Conservation (phyloP, 768 basidiomycete species). For the Krasilnikovozyma curviuscula region DNA sequence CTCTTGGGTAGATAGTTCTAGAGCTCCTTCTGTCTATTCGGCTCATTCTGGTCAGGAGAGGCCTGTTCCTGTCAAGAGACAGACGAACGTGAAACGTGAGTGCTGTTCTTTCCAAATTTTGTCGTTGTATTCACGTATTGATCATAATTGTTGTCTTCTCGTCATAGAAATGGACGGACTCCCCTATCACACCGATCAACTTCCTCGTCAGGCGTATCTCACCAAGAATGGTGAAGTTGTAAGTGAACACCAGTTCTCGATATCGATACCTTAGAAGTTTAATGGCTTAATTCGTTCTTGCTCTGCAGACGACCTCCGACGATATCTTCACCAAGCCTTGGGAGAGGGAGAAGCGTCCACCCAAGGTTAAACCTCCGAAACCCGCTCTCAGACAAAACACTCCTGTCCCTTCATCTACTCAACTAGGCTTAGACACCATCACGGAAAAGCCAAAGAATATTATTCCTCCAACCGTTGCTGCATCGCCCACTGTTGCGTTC, state of each 20-base stretch:
- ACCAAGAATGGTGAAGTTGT: constrained; percentile 5
- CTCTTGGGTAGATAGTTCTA: neutral
- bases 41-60: neutral
- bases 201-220: constrained; percentile 29
- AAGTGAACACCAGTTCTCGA: neutral
- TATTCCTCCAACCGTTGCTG: no score
- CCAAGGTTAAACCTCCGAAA: constrained; percentile 10
- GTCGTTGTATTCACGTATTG: neutral
- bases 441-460: constrained; percentile 4
- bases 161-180: constrained; percentile 50
- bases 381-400: constrained; percentile 1
- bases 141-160: neutral
- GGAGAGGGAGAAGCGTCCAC: constrained; percentile 6
- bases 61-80: constrained; percentile 6
- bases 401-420: neutral
- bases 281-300: neutral
- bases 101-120: constrained; percentile 13
- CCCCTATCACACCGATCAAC: constrained; percentile 51
- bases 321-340: constrained; percentile 6
- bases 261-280: no score
- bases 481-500: no score
- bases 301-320: constrained; percentile 3
- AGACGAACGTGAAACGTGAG: constrained; percentile 58
- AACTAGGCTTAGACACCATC: constrained; percentile 7
- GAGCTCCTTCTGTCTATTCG: constrained; percentile 2